These are phyloP conservation scores for Ceratocystiopsis minuta DNA, from an alignment of 2,329 filamentous ascomycete species.

Conservation along the genomic window DNA sequence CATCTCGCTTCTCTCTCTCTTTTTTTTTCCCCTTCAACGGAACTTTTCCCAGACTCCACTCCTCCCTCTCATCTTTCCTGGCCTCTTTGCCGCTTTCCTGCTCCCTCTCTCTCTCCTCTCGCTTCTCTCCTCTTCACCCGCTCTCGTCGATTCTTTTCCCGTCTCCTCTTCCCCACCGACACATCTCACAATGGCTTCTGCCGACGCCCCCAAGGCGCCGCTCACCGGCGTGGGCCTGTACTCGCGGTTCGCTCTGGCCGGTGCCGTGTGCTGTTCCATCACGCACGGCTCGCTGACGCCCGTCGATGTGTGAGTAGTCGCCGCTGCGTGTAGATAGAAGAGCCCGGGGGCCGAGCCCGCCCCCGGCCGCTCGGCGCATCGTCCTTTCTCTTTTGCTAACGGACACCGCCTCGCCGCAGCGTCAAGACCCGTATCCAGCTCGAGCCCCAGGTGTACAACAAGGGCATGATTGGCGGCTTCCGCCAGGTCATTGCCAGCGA, in stretches of 20 bases:
- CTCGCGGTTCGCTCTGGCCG: conserved; percentile 90
- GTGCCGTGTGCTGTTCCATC: conserved; percentile 93
- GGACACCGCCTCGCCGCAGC: conserved; percentile 32
- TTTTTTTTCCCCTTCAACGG: neutral
- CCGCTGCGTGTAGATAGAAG: too few species aligned
- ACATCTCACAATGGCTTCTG: conserved; percentile 25
- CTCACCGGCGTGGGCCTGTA: conserved; percentile 51
- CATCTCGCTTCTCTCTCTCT: conserved; percentile 1
- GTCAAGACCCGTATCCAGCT: conserved; percentile 81
- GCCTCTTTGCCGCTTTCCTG: conserved; percentile 1
- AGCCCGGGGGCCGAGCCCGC: neutral
- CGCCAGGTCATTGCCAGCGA: conserved; percentile 56
- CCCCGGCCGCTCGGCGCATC: too few species aligned
- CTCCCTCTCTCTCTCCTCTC: conserved; percentile 6
- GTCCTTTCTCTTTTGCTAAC: too few species aligned
- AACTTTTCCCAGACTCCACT: conserved; percentile 1
- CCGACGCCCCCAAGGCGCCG: conserved; percentile 21
- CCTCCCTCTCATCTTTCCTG: neutral
- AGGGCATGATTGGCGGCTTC: conserved; percentile 62
- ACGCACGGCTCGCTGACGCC: conserved; percentile 95
- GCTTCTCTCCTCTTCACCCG: conserved; percentile 3
- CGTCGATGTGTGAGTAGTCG: conserved; percentile 84
- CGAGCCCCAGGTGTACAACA: conserved; percentile 65
- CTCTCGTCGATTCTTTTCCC: neutral
- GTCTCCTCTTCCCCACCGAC: conserved; percentile 4